Evolutionary conservation across 2,329 filamentous ascomycete genomes (phyloP).

Genomic region (Pseudocercospora fijiensis): DNA sequence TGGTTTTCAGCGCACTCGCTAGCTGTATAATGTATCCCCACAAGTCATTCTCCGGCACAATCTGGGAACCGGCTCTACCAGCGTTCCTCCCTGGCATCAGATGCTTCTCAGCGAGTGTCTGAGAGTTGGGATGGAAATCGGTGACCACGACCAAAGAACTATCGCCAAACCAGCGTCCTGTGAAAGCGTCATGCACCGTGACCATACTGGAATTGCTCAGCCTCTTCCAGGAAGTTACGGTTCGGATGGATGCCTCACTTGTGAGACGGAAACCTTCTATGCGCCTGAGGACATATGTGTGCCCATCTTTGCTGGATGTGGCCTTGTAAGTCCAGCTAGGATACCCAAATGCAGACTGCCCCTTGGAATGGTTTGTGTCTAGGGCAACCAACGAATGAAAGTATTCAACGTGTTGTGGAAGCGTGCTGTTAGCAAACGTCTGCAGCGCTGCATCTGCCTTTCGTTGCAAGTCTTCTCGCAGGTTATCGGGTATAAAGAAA

Average conservation of each 20-base stretch:
- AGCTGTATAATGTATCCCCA: slow-evolving; percentile 95
- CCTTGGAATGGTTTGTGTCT: slow-evolving; percentile 77
- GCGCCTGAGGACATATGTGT: slow-evolving; percentile 80
- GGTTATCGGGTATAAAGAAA: slow-evolving; percentile 83
- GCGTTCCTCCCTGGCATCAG: slow-evolving; percentile 45
- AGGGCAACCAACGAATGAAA: slow-evolving; percentile 91
- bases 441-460: slow-evolving; percentile 84
- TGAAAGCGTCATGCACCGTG: slow-evolving; percentile 87
- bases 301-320: slow-evolving; percentile 80
- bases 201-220: slow-evolving; percentile 80
- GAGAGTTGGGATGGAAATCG: slow-evolving; percentile 87
- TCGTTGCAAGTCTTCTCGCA: slow-evolving; percentile 84
- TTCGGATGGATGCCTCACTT: slow-evolving; percentile 82
- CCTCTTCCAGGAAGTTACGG: slow-evolving; percentile 85
- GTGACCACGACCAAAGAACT: slow-evolving; percentile 92
- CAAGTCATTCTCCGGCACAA: slow-evolving; percentile 64
- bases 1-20: slow-evolving; percentile 79
- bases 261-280: slow-evolving; percentile 86
- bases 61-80: slow-evolving; percentile 25
- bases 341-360: slow-evolving; percentile 76
- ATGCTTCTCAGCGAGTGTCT: slow-evolving; percentile 83
- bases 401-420: slow-evolving; percentile 74
- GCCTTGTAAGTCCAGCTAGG: slow-evolving; percentile 96
- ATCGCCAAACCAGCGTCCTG: slow-evolving; percentile 87
- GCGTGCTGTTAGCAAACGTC: slow-evolving; percentile 69